phyloP scores from a whole-genome alignment of 2,329 filamentous ascomycete species.

The Cercospora beticola region DNA sequence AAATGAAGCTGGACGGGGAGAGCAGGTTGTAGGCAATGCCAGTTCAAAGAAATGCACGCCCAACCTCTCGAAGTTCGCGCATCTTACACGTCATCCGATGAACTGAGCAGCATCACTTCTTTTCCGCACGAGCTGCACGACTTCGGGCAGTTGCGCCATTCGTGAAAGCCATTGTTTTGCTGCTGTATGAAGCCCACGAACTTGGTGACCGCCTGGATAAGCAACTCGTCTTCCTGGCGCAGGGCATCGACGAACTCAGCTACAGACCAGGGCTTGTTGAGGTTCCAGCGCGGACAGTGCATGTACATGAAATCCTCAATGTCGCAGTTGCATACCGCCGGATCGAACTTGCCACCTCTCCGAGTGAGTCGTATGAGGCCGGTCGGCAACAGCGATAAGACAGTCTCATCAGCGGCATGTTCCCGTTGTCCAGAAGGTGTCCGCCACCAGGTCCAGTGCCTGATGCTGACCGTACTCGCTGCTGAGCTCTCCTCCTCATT shows the following conservation, averaged over 20 bases:
- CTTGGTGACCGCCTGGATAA: conserved; percentile 21
- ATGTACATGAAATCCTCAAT: conserved; percentile 16
- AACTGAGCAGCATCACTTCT: conserved; percentile 17
- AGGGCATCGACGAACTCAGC: conserved; percentile 22
- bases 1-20: too few species aligned
- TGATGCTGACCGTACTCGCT: conserved; percentile 18
- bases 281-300: conserved; percentile 22
- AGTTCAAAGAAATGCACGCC: too few species aligned
- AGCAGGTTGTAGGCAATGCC: background rate
- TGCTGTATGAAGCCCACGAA: conserved; percentile 19
- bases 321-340: conserved; percentile 18
- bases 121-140: conserved; percentile 16
- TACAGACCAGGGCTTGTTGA: conserved; percentile 21
- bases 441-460: conserved; percentile 24
- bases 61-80: too few species aligned
- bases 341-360: conserved; percentile 9
- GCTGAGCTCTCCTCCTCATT: conserved; percentile 12
- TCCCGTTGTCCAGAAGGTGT: conserved; percentile 16
- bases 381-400: conserved; percentile 11
- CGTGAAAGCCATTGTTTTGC: conserved; percentile 18
- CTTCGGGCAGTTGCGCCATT: conserved; percentile 12
- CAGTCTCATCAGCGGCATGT: conserved; percentile 19
- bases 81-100: conserved; percentile 1
- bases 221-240: conserved; percentile 20
- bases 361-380: conserved; percentile 17